A percentile compares a stretch with the other conserved stretches of the same genome.
phyloP scores from a whole-genome alignment of 345 rosid genomes.

The Eucalyptus pumila region DNA sequence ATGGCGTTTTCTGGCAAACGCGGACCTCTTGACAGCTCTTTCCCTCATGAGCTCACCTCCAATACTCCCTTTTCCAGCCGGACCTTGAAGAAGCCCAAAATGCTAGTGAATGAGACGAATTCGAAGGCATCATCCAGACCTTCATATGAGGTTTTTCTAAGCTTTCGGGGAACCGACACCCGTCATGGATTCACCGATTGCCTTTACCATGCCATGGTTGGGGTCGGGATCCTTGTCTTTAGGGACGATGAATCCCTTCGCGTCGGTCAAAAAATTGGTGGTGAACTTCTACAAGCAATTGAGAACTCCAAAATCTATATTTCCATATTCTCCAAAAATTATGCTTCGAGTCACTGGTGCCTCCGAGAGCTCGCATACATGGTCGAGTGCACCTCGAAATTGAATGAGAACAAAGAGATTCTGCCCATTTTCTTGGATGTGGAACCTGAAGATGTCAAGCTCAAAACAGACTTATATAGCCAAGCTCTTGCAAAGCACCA shows the following conservation, averaged over 20 bases:
- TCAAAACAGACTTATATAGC: neutral
- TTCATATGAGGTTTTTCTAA: neutral
- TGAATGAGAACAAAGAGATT: neutral
- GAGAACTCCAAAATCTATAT: neutral
- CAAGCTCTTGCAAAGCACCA: neutral
- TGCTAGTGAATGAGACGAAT: neutral
- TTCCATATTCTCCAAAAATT: neutral
- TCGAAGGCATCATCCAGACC: fast-evolving
- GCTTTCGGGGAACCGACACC: neutral
- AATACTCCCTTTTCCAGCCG: too few relatives aligned
- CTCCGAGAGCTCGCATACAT: neutral
- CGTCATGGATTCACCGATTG: neutral
- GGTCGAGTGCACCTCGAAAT: neutral
- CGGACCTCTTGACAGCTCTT: too few relatives aligned
- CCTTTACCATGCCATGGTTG: neutral
- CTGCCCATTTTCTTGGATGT: neutral
- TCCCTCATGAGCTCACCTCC: too few relatives aligned
- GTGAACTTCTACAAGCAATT: neutral
- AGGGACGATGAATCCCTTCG: neutral
- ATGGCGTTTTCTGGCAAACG: too few relatives aligned
- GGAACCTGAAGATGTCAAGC: neutral
- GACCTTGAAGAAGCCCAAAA: too few relatives aligned
- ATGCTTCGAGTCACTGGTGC: neutral
- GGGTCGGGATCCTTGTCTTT: neutral
- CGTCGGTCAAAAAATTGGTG: neutral